These are phyloP conservation scores for Eutrema japonicum DNA, from an alignment of 345 rosid genomes.

Conservation along the genomic window DNA sequence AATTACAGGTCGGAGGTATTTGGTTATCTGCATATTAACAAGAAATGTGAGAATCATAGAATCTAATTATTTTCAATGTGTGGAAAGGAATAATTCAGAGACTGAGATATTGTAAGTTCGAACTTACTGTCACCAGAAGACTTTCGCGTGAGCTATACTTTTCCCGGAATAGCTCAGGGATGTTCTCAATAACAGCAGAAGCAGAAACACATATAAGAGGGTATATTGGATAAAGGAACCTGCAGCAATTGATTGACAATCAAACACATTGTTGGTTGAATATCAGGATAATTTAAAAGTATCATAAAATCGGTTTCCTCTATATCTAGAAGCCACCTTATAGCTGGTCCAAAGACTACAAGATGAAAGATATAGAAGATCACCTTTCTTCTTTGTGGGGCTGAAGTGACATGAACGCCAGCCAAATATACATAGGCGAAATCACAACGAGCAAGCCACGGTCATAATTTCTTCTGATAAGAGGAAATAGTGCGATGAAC, in stretches of 20 bases:
- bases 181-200: constrained; percentile 92
- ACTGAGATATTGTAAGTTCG: constrained; percentile 21
- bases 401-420: constrained; percentile 91
- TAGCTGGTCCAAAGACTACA: constrained; percentile 9
- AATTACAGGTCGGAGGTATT: constrained; percentile 66
- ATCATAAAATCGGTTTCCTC: constrained; percentile 6
- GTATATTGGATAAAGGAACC: constrained; percentile 94
- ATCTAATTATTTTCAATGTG: constrained; percentile 2
- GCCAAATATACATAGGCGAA: constrained; percentile 88
- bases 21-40: constrained; percentile 65
- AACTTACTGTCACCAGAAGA: constrained; percentile 60
- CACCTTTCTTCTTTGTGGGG: constrained; percentile 99
- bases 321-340: constrained; percentile 26
- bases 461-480: constrained; percentile 72
- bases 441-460: constrained; percentile 74
- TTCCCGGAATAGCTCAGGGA: constrained; percentile 84
- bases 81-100: not conserved
- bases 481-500: constrained; percentile 67
- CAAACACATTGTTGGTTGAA: constrained; percentile 6
- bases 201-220: constrained; percentile 97
- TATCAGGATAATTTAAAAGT: not conserved
- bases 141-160: constrained; percentile 56
- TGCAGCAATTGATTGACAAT: constrained; percentile 44
- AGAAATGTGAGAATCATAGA: constrained; percentile 5
- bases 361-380: constrained; percentile 20